Evolutionary conservation across 176 grass and related monocot species (phyloP), one percentile per base, ranked within the genome.

Genomic region (Avena eriantha): DNA sequence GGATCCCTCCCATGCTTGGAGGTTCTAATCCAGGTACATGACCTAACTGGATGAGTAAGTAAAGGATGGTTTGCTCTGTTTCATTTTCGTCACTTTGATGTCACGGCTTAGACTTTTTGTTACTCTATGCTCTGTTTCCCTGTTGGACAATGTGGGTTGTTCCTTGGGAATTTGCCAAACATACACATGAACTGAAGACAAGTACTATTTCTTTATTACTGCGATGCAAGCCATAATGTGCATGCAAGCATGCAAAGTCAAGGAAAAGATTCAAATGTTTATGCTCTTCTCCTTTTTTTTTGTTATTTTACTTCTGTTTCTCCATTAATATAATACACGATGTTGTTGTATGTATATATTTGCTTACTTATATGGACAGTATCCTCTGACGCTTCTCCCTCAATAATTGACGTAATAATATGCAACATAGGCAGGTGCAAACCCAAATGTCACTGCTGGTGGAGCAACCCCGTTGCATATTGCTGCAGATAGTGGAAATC

Each of bases 381-480:
- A 89, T 63, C 18, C 36, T 24, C 29, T 31, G 9, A 67, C 54
- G 50, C 18, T 33, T 57, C 34, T 77, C 2, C 50, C 26, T 36
- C 13, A 12, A 43, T 66, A 77, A 61, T 46, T 85, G 66, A 81
- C 56, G 9, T 19, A 85, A 76, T 72, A 73, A 21, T 63, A 13
- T 84, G 55, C 36, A 81, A 75, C 24, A 21, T 73, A 98, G 97
- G 94, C 90, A 74, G 93, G 97, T 89, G 94, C 97, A 84, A 84
- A 94, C 80, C 92, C 90, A 84, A 98, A 98, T 88, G 82, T 93
- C 36, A 90, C 46, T 53, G 94, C 94, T 75, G 92, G 94, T 91
- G 97, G 97, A 84, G 94, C 97, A 84, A 96, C 90, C 80, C 92
- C 94, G 35, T 91, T 98, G 41, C 97, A 94, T 88, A 91, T 98